Conservation (phyloP, 257 asterid species). For the Avicennia marina region DNA sequence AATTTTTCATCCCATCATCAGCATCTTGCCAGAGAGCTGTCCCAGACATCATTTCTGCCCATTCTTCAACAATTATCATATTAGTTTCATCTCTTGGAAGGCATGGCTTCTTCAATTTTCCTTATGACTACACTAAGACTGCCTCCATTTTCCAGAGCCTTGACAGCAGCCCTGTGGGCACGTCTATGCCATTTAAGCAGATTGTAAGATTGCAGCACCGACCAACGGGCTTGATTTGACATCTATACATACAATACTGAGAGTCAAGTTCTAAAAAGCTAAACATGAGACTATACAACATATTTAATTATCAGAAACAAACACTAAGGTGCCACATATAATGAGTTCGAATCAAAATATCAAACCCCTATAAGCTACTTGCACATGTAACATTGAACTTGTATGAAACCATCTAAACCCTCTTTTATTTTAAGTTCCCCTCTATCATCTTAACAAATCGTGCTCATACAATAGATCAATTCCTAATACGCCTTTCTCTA, state of each 20-base stretch:
- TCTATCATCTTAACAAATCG: too few relatives aligned
- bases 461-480: too few relatives aligned
- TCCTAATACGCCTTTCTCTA: not conserved
- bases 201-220: constrained; percentile 84
- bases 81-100: constrained; percentile 26
- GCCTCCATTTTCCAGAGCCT: constrained; percentile 66
- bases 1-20: too few relatives aligned
- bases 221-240: constrained; percentile 99
- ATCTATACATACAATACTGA: constrained; percentile 34
- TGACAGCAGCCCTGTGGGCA: constrained; percentile 79
- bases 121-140: constrained; percentile 66
- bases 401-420: too few relatives aligned
- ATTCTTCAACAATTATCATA: not conserved
- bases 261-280: not conserved
- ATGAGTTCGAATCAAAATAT: too few relatives aligned
- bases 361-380: too few relatives aligned
- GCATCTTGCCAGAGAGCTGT: not conserved
- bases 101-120: constrained; percentile 73
- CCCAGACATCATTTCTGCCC: not conserved
- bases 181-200: constrained; percentile 77
- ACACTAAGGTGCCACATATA: constrained; percentile 7
- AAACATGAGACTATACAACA: not conserved
- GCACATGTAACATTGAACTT: too few relatives aligned
- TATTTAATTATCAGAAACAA: not conserved
- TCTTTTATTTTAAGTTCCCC: too few relatives aligned